Conservation (phyloP, 139 green algal species). For the Marvania coccoides region DNA sequence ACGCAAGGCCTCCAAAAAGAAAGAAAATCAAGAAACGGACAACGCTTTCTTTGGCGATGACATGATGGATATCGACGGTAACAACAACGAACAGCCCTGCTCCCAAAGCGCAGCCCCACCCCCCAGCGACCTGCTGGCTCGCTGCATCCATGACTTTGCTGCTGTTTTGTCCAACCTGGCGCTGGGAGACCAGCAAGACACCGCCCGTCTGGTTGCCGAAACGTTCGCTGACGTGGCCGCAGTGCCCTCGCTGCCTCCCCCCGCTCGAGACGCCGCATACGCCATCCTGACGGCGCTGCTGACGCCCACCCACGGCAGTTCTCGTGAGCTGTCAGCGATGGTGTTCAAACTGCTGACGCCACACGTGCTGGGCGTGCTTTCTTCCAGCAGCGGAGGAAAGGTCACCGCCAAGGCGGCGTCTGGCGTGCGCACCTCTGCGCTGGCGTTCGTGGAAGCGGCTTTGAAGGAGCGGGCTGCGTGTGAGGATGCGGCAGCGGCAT, state of each 20-base stretch:
- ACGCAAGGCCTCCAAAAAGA: not conserved
- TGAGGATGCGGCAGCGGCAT: constrained; percentile 32
- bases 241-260: not conserved
- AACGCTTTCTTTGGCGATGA: not conserved
- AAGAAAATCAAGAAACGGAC: constrained; percentile 1
- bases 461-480: constrained; percentile 23
- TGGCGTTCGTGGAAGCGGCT: constrained; percentile 24
- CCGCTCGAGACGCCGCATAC: constrained; percentile 8
- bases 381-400: not conserved
- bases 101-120: not conserved
- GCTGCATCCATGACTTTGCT: not conserved
- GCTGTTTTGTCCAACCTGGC: constrained; percentile 27
- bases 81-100: not conserved
- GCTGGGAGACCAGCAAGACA: constrained; percentile 17
- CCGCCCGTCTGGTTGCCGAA: constrained; percentile 14
- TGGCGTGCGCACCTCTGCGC: constrained; percentile 9
- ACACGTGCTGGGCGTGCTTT: constrained; percentile 13
- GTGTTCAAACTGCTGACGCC: constrained; percentile 40
- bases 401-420: not conserved
- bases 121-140: not conserved
- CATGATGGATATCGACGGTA: constrained; percentile 2
- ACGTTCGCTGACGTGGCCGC: constrained; percentile 1
- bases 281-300: constrained; percentile 30
- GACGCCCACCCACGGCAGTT: constrained; percentile 27
- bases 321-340: constrained; percentile 18